Evolutionary conservation across 2,329 filamentous ascomycete species (phyloP), one percentile per base, ranked within the genome.

Genomic region (Hymenoscyphus scutula): DNA sequence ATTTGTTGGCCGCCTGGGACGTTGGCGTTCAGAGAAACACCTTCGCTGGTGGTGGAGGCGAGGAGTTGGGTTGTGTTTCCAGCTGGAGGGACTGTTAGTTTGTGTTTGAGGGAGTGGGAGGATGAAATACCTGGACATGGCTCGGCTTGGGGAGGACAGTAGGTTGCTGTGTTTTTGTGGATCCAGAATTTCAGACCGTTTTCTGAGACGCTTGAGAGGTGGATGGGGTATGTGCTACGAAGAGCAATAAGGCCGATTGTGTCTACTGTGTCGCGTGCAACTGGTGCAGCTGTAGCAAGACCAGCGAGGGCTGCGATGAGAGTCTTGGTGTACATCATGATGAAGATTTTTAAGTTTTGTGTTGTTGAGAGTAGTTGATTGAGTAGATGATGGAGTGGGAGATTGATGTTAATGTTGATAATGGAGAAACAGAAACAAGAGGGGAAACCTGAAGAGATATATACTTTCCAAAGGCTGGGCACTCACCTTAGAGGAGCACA

Each of bases 281-380:
- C 58, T 59, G 60, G 66, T 27, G 60, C 62, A 48, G 65, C 66
- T 15, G 54, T 25, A 53, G 65, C 63, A 6, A 68, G 56, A 54
- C 53, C 56, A 29, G 61, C 64, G 38, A 69, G 32, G 19, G 65
- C 60, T 51, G 64, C 41, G 61, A 67, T 30, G 56, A 61, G 51
- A 41, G 56, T 59, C 38, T 68, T 68, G 62, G 62, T 62, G 48
- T 32, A 64, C 64, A 68, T 69, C 66, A 68, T 51, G 37, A 60
- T 67, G 57, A 56, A 41, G 54, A 25, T 34, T 15, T 38, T 59
- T 54, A 15, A 11, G 27, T 56, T 54, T 56, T 62, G 38, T n/a
- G 48, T 23, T 15, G 27, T 15, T 58, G 8, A 29, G 27, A 17
- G 2, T 61, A 38, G 34, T 6, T 59, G 41, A 29, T 53, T 29